A percentile compares a stretch with the other conserved stretches of the same genome.
These are phyloP conservation scores for Heterobasidion occidentale DNA, from an alignment of 1,284 basidiomycete species.

Conservation along the genomic window DNA sequence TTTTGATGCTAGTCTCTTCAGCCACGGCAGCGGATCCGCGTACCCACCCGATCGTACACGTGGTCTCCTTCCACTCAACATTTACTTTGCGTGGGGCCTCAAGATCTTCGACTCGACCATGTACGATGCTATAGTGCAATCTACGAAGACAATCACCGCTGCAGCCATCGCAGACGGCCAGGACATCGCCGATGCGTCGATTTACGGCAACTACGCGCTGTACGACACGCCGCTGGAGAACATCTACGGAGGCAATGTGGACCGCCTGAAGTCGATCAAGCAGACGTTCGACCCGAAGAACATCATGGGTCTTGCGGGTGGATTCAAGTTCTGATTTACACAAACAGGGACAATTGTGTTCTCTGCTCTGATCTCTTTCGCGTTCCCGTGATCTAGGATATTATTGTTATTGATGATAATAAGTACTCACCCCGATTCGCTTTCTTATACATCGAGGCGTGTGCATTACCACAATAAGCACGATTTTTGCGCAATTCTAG, in stretches of 20 bases:
- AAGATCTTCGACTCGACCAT: slow-evolving; percentile 5
- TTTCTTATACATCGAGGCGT: no score
- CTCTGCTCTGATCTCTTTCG: no score
- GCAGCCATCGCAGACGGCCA: slow-evolving; percentile 15
- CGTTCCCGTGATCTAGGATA: no score
- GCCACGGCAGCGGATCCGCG: slow-evolving; percentile 10
- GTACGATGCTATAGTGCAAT: slow-evolving; percentile 7
- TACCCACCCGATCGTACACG: slow-evolving; percentile 13
- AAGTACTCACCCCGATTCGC: no score
- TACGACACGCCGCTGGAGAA: slow-evolving; percentile 14
- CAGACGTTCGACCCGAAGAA: slow-evolving; percentile 12
- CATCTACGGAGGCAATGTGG: slow-evolving; percentile 16
- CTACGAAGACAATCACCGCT: background rate
- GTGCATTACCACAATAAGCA: no score
- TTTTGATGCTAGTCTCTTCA: slow-evolving; percentile 4
- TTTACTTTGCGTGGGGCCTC: slow-evolving; percentile 10
- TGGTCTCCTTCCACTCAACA: slow-evolving; percentile 10
- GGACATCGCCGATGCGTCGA: slow-evolving; percentile 13
- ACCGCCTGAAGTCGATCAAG: slow-evolving; percentile 12
- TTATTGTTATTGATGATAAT: no score
- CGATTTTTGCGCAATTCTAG: no score
- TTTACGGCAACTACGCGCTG: slow-evolving; percentile 22
- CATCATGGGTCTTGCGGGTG: slow-evolving; percentile 17
- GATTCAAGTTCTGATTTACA: slow-evolving; percentile 15
- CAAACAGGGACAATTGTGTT: no score